A percentile compares a stretch with the other conserved stretches of the same genome.
phyloP scores from a whole-genome alignment of 371 early-diverging fungal genomes.

The Zopfochytrium polystomum region DNA sequence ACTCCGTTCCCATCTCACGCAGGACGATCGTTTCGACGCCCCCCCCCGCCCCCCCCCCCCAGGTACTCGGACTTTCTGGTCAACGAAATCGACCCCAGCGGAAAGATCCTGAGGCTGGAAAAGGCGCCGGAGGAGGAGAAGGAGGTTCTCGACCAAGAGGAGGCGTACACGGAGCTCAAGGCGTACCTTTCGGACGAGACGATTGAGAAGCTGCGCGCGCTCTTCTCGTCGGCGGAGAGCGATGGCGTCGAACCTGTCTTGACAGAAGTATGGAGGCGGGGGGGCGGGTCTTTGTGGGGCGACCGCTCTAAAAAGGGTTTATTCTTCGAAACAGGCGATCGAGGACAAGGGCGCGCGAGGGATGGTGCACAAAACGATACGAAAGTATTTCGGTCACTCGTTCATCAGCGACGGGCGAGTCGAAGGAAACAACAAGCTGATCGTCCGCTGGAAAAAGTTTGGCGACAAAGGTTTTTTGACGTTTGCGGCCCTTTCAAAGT shows the following conservation, averaged over 20 bases:
- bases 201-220: neutral
- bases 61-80: slow-evolving; percentile 80
- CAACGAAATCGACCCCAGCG: slow-evolving; percentile 82
- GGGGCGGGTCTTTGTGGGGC: neutral
- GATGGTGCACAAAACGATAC: slow-evolving; percentile 17
- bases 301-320: neutral
- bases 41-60: too few species aligned
- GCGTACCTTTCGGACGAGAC: neutral
- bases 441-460: neutral
- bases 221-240: too few species aligned
- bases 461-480: too few species aligned
- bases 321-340: slow-evolving; percentile 5
- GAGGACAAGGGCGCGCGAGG: slow-evolving; percentile 13
- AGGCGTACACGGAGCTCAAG: neutral
- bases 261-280: too few species aligned
- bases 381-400: too few species aligned
- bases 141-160: too few species aligned
- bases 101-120: slow-evolving; percentile 63
- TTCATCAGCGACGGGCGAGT: neutral
- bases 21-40: too few species aligned
- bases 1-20: too few species aligned
- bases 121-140: neutral
- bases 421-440: slow-evolving; percentile 6
- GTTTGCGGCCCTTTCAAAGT: too few species aligned
- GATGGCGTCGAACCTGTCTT: too few species aligned